Base-by-base conservation (phyloP, 257 asterid species). In the Przewalskia tangutica region DNA sequence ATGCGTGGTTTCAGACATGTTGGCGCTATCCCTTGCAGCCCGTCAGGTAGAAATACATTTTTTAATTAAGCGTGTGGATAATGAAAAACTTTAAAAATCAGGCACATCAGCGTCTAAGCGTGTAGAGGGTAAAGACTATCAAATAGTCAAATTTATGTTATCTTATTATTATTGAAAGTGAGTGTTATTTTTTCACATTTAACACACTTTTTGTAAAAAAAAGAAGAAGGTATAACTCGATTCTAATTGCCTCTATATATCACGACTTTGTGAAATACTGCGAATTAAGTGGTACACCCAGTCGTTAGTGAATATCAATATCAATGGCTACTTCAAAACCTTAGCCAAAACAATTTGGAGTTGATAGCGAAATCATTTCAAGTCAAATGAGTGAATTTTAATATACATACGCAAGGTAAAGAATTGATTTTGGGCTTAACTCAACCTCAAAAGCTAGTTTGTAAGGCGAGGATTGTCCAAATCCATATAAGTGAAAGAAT, bases 1-100 rank as follows among this genome's bases (percentile, higher is more conserved):
- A 70, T 70, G 77, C 56, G 18, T 44, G 54, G 56, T 70, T 70
- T 70, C 36, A 70, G 77, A 70, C 77, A 70, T 70, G 77, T 70
- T 66, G 76, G 53, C 76, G 76, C 53, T 38, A 16, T 66, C 27
- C 38, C 76, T 38, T 66, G 51, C 76, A 38, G 38, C 38, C 27
- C 14, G 32, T 16, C 27, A 16, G 32, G 23, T n/a, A n/a, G n/a
- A n/a, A n/a, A n/a, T n/a, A n/a, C n/a, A n/a, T n/a, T n/a, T n/a
- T n/a, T n/a, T n/a, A n/a, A n/a, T n/a, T n/a, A n/a, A 1, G 27
- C 27, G 1, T 27, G 32, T 27, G 32, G 32, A 27, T 27, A 2
- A 27, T 27, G 32, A 0, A 27, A 27, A 27, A 27, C 32, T 1
- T 27, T 27, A 27, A 27, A 27, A 27, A 27, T 27, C 32, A 27